These are phyloP conservation scores for Hibiscus trionum DNA, from an alignment of 345 rosid genomes.

Conservation along the genomic window DNA sequence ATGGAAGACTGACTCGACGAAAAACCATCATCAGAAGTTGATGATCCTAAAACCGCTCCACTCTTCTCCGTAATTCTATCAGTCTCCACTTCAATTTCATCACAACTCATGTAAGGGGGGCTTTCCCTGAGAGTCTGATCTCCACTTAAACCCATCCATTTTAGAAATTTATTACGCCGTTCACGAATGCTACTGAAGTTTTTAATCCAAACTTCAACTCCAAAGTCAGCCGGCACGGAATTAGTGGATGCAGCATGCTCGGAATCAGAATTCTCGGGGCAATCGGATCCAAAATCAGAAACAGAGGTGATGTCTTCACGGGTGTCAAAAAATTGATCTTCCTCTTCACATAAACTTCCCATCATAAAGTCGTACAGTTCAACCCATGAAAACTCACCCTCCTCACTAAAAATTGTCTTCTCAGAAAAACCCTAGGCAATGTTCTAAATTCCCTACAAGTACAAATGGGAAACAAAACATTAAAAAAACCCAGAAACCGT, in stretches of 20 bases:
- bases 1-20: neutral
- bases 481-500: neutral
- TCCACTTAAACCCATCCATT: neutral
- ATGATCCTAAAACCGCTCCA: conserved; percentile 1
- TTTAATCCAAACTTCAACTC: neutral
- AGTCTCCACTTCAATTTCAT: neutral
- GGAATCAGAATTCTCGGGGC: neutral
- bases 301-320: neutral
- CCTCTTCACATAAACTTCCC: neutral
- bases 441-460: neutral
- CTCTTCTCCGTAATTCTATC: neutral
- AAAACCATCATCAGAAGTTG: neutral
- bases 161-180: neutral
- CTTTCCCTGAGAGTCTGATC: neutral
- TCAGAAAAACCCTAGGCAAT: neutral
- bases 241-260: neutral
- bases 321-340: neutral
- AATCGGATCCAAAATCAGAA: neutral
- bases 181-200: neutral
- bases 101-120: neutral
- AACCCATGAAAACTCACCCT: neutral
- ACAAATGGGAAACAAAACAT: neutral
- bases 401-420: neutral
- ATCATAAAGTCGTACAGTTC: neutral
- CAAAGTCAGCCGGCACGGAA: neutral